phyloP scores from a whole-genome alignment of 2,329 filamentous ascomycete species.

The Escovopsis weberi region DNA sequence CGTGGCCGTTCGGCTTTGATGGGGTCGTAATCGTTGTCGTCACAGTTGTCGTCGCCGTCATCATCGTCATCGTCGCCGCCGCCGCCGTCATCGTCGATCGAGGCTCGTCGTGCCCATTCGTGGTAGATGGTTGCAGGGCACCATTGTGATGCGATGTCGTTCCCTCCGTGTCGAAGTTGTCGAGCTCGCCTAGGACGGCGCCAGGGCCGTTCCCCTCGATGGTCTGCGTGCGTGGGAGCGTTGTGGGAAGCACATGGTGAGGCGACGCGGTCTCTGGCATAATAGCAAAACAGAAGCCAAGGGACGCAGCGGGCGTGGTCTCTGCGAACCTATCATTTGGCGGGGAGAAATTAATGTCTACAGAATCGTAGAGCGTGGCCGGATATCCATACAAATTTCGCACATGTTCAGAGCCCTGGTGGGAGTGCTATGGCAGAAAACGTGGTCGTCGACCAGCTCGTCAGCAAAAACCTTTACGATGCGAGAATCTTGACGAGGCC shows the following conservation, averaged over 20 bases:
- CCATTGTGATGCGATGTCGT: slow-evolving; percentile 1
- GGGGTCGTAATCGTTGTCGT: neutral
- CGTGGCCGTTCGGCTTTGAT: slow-evolving; percentile 14
- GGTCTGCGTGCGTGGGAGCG: slow-evolving; percentile 10
- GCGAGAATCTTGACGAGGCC: slow-evolving; percentile 16
- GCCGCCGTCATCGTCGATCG: slow-evolving; percentile 9
- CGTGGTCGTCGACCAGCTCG: slow-evolving; percentile 26
- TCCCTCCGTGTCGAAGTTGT: slow-evolving; percentile 7
- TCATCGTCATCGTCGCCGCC: too few relatives aligned
- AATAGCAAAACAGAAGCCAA: slow-evolving; percentile 29
- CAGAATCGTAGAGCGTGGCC: slow-evolving; percentile 29
- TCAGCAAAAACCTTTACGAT: slow-evolving; percentile 37
- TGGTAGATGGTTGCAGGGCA: slow-evolving; percentile 2
- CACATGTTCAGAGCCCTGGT: slow-evolving; percentile 38
- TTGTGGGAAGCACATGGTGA: slow-evolving; percentile 22
- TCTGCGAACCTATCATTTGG: slow-evolving; percentile 45
- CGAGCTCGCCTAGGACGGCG: slow-evolving; percentile 8
- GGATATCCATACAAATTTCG: slow-evolving; percentile 34
- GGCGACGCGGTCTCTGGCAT: slow-evolving; percentile 48
- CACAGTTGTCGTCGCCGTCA: too few relatives aligned
- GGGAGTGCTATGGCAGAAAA: slow-evolving; percentile 31
- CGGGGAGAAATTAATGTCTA: slow-evolving; percentile 40
- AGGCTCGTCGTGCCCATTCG: slow-evolving; percentile 9
- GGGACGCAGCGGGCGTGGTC: slow-evolving; percentile 33
- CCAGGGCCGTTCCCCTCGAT: slow-evolving; percentile 1